Evolutionary conservation across 345 rosid species (phyloP), one percentile per base, ranked within the genome.

Genomic region (Sisymbrium altissimum): DNA sequence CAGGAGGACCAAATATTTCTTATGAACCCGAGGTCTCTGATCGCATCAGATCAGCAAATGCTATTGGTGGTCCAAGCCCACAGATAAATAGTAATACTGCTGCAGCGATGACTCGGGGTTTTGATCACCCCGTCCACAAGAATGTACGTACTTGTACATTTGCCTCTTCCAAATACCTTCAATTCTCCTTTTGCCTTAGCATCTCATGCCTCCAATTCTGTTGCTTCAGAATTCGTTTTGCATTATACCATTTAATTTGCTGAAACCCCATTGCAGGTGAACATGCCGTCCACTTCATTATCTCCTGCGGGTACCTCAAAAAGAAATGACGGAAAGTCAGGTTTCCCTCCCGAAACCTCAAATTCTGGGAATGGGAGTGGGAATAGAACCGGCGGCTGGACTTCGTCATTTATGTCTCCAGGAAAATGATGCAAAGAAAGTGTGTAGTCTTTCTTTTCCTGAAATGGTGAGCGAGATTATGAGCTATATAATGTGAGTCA

Each of bases 381-480:
- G 57, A 84, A 78, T 33, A 85, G 80, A 83, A 76, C 86, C 14
- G 89, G 89, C 53, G 85, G 93, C 71, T 88, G 95, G 96, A 88
- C 85, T 74, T 84, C 91, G 27, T 84, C 98, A 50, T 83, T 87
- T 80, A 93, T 85, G 78, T 87, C 87, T 71, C 87, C 90, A 39
- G 82, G 84, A 72, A 86, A 87, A 87, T 83, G 71, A 71, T 48
- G 68, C 54, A 64, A 75, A 18, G 25, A 43, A 43, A 53, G 30
- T 32, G 11, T 21, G 57, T 57, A 58, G 60, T 18, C 9, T 44
- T 44, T 15, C 49, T 40, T 39, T 25, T 12, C 32, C 57, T 25
- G 64, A 50, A 40, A 60, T 61, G 75, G 40, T 56, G 74, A 49
- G 81, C 66, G 62, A 71, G 68, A 72, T 67, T 64, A 46, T 35